Percentiles rank a stretch among this genome's conserved stretches.
phyloP scores from a whole-genome alignment of 257 asterid species.

The Eustoma russellianum region DNA sequence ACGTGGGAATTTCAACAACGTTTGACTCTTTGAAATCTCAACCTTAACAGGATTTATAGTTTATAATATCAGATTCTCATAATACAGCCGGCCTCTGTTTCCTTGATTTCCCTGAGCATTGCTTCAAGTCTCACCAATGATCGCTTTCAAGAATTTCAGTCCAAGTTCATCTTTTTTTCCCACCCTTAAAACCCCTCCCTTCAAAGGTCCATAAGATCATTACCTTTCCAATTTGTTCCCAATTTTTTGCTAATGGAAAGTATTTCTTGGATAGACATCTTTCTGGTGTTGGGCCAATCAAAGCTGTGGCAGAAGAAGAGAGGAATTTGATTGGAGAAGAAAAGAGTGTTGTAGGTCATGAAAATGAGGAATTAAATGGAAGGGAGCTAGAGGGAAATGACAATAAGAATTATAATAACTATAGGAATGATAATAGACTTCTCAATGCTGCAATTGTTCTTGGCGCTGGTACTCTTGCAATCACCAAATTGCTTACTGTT shows the following conservation, averaged over 20 bases:
- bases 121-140: conserved; percentile 12
- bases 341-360: conserved; percentile 18
- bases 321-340: conserved; percentile 26
- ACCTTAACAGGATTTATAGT: too few species aligned
- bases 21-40: too few species aligned
- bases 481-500: conserved; percentile 57
- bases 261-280: conserved; percentile 5
- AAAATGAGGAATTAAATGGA: conserved; percentile 11
- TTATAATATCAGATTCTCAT: too few species aligned
- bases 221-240: conserved; percentile 8
- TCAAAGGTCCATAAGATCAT: conserved; percentile 10
- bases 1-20: too few species aligned
- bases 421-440: conserved; percentile 21
- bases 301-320: conserved; percentile 42
- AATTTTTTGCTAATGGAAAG: conserved; percentile 3
- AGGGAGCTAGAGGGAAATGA: conserved; percentile 16
- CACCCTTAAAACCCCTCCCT: conserved; percentile 8
- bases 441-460: conserved; percentile 75
- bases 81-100: too few species aligned
- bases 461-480: conserved; percentile 61
- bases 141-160: conserved; percentile 21
- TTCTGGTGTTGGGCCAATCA: conserved; percentile 15
- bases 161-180: conserved; percentile 13
- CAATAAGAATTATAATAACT: conserved; percentile 11
- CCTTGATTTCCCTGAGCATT: too few species aligned